Evolutionary conservation across 1,284 basidiomycete genomes (phyloP).

Genomic region (Trichosporon ovoides): DNA sequence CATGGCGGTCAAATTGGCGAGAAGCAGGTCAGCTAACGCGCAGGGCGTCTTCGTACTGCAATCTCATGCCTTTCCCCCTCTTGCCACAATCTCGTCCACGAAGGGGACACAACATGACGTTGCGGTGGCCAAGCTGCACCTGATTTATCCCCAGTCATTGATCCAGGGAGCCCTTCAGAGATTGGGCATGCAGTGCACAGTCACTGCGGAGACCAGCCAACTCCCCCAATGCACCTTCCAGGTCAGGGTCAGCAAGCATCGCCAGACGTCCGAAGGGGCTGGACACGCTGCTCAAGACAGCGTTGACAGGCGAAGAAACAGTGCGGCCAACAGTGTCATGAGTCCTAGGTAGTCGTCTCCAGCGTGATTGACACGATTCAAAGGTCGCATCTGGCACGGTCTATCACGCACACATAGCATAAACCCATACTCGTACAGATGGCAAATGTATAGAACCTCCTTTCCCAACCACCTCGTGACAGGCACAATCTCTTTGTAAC

Average conservation of each 20-base stretch:
- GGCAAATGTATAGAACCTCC: slow-evolving; percentile 1
- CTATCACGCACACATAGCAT: slow-evolving; percentile 6
- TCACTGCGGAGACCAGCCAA: slow-evolving; percentile 69
- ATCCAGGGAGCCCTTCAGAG: slow-evolving; percentile 73
- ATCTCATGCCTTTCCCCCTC: slow-evolving; percentile 81
- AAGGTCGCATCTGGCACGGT: neutral
- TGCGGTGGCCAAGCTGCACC: slow-evolving; percentile 68
- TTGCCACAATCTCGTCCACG: slow-evolving; percentile 64
- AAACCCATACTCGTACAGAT: slow-evolving; percentile 2
- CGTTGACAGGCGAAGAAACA: neutral
- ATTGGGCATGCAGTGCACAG: slow-evolving; percentile 67
- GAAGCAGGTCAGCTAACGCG: neutral
- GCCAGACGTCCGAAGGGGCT: neutral
- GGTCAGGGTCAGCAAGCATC: slow-evolving; percentile 29
- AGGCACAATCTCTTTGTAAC: neutral
- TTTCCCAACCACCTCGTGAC: neutral
- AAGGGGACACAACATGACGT: slow-evolving; percentile 67
- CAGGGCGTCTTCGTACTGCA: slow-evolving; percentile 91
- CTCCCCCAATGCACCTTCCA: slow-evolving; percentile 67
- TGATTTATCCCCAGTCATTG: slow-evolving; percentile 70
- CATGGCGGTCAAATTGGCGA: neutral
- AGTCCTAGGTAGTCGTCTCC: neutral
- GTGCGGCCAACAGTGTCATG: neutral
- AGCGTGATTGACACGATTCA: neutral
- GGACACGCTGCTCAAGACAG: neutral